phyloP scores from a whole-genome alignment of 805 yeast genomes.

The Wickerhamomyces hampshirensis region DNA sequence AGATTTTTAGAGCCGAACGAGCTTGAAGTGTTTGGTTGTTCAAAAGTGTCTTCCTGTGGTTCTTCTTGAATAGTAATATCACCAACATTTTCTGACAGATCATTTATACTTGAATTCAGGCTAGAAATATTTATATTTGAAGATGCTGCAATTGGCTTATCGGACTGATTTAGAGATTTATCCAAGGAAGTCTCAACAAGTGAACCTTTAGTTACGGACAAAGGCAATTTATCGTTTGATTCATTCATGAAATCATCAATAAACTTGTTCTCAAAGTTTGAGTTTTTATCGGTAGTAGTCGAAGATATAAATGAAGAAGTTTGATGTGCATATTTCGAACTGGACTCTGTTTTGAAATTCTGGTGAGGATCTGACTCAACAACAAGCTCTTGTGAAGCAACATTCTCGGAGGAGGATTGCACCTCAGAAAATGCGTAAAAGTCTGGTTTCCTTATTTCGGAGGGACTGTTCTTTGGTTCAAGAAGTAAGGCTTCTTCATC shows the following conservation, averaged over 20 bases:
- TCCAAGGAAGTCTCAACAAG: conserved; percentile 3
- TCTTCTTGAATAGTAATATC: conserved; percentile 21
- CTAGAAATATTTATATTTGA: conserved; percentile 25
- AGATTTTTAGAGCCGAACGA: conserved; percentile 9
- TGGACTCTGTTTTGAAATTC: background rate
- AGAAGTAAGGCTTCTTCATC: background rate
- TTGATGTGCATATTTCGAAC: background rate
- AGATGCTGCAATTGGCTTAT: conserved; percentile 26
- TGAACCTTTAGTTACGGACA: conserved; percentile 5
- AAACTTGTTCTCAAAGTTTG: conserved; percentile 22
- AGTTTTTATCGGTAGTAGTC: conserved; percentile 7
- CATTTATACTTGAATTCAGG: conserved; percentile 16
- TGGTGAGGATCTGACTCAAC: background rate
- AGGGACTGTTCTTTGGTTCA: background rate
- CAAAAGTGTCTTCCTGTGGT: conserved; percentile 8
- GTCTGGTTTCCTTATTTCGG: conserved; percentile 1
- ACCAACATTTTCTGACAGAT: conserved; percentile 21
- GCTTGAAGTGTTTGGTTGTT: conserved; percentile 8
- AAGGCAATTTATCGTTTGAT: conserved; percentile 15
- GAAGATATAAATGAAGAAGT: conserved; percentile 17
- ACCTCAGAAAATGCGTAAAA: background rate
- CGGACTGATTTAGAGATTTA: conserved; percentile 12
- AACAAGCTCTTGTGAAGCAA: conserved; percentile 9
- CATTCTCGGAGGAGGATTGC: conserved; percentile 10
- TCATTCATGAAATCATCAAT: conserved; percentile 22